Evolutionary conservation across 805 yeast species (phyloP).

Genomic region (Candida glaebosa): DNA sequence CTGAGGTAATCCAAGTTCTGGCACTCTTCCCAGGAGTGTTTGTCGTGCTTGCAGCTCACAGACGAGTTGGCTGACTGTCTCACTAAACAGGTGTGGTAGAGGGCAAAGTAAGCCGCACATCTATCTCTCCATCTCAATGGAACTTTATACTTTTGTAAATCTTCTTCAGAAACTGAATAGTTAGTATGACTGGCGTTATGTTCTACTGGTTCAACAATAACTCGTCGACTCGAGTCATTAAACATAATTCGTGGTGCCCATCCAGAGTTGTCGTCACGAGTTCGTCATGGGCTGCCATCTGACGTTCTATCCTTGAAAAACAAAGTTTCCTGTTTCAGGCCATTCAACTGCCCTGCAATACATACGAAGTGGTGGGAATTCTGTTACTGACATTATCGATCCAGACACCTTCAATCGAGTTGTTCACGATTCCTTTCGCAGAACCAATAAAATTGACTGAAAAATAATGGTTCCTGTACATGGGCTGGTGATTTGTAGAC

Average conservation of each 20-base stretch:
- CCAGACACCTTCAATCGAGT: background rate
- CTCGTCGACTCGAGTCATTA: too few relatives aligned
- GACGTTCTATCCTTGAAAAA: too few relatives aligned
- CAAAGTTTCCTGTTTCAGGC: too few relatives aligned
- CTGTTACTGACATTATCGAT: conserved; percentile 31
- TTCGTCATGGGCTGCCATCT: too few relatives aligned
- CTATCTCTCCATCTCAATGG: conserved; percentile 82
- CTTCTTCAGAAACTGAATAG: conserved; percentile 67
- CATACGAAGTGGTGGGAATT: conserved; percentile 43
- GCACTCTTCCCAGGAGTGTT: conserved; percentile 84
- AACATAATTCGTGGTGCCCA: too few relatives aligned
- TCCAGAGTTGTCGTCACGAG: too few relatives aligned
- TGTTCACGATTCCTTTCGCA: background rate
- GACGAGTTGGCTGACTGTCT: conserved; percentile 42
- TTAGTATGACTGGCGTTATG: too few relatives aligned
- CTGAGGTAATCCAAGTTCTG: conserved; percentile 78
- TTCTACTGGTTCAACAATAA: too few relatives aligned
- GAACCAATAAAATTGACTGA: conserved; percentile 4
- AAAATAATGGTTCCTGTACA: conserved; percentile 5
- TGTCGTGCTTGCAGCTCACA: conserved; percentile 65
- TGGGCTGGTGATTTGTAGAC: too few relatives aligned
- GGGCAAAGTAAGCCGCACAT: conserved; percentile 60
- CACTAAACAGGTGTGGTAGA: conserved; percentile 40
- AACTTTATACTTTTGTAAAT: conserved; percentile 73
- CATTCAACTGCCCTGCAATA: conserved; percentile 10